Evolutionary conservation across 2,329 filamentous ascomycete species (phyloP).

Genomic region (Didymella arachidicola): DNA sequence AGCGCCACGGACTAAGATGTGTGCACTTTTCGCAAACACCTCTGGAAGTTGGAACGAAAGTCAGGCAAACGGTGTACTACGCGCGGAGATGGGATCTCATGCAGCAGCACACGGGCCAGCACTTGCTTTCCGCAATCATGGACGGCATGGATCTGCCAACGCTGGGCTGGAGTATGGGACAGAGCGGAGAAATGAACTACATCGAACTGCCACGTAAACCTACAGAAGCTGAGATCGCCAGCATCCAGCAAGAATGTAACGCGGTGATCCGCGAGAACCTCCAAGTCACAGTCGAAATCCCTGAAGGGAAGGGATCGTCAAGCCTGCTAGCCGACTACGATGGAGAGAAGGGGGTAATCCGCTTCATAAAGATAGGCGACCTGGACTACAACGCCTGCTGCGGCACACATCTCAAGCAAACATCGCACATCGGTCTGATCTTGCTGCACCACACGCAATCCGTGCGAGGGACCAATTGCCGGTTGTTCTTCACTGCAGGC

Average conservation of each 20-base stretch:
- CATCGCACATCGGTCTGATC: constrained; percentile 42
- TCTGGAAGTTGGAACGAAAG: constrained; percentile 74
- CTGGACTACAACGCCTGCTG: constrained; percentile 48
- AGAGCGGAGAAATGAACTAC: constrained; percentile 46
- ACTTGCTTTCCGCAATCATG: constrained; percentile 47
- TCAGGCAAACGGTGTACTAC: constrained; percentile 42
- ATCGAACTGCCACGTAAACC: constrained; percentile 44
- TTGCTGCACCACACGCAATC: constrained; percentile 44
- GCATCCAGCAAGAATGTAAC: constrained; percentile 42
- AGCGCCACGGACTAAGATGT: constrained; percentile 63
- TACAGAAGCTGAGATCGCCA: constrained; percentile 33
- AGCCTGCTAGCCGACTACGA: constrained; percentile 45
- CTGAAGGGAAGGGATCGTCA: constrained; percentile 34
- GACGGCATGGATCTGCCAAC: constrained; percentile 41
- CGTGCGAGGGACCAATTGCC: constrained; percentile 42
- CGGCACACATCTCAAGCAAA: constrained; percentile 46
- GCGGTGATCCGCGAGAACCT: constrained; percentile 38
- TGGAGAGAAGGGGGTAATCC: constrained; percentile 41
- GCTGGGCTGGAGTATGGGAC: constrained; percentile 44
- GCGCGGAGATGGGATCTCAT: constrained; percentile 45
- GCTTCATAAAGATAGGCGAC: constrained; percentile 45
- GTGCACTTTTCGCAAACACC: constrained; percentile 84
- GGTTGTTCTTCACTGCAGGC: constrained; percentile 43
- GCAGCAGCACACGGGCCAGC: constrained; percentile 49
- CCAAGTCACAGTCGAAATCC: constrained; percentile 43